A percentile compares a stretch with the other conserved stretches of the same genome.
phyloP scores from a whole-genome alignment of 2,329 filamentous ascomycete species.

The Periconia macrospinosa region DNA sequence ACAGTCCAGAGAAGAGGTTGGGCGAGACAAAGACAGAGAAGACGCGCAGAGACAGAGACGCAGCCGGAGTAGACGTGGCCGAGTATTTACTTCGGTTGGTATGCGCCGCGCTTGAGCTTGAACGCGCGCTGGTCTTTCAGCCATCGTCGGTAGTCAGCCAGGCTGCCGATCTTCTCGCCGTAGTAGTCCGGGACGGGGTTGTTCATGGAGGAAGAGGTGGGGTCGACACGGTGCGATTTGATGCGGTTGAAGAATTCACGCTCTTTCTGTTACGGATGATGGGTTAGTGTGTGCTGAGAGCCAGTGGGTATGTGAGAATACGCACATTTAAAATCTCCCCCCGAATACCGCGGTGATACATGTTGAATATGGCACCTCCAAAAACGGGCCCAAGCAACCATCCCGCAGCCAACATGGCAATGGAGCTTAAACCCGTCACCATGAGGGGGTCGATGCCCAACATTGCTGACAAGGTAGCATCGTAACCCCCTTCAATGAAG shows the following conservation, averaged over 20 bases:
- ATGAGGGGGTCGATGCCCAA: slow-evolving; percentile 87
- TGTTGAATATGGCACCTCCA: slow-evolving; percentile 77
- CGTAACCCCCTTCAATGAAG: slow-evolving; percentile 71
- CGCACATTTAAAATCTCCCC: slow-evolving; percentile 70
- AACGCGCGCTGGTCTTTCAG: slow-evolving; percentile 96
- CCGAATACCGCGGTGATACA: slow-evolving; percentile 71
- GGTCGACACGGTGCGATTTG: slow-evolving; percentile 90
- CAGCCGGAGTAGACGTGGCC: no score
- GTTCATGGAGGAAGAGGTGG: slow-evolving; percentile 80
- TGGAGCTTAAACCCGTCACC: slow-evolving; percentile 76
- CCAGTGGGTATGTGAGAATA: slow-evolving; percentile 13
- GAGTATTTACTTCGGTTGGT: slow-evolving; percentile 22
- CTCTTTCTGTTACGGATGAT: slow-evolving; percentile 67
- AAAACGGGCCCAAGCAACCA: slow-evolving; percentile 87
- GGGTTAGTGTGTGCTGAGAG: not conserved
- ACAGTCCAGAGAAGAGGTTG: no score
- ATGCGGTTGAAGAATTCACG: slow-evolving; percentile 90
- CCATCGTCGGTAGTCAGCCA: slow-evolving; percentile 90
- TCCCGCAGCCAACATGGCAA: slow-evolving; percentile 76
- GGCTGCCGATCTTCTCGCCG: slow-evolving; percentile 95
- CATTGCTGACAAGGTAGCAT: slow-evolving; percentile 65
- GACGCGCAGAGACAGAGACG: no score
- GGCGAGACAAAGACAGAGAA: no score
- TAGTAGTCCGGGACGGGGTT: slow-evolving; percentile 98
- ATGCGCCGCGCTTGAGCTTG: slow-evolving; percentile 72